Percentiles rank a stretch among this genome's conserved stretches.
These are phyloP conservation scores for Ophiostoma ips DNA, from an alignment of 2,329 filamentous ascomycete species.

Conservation along the genomic window DNA sequence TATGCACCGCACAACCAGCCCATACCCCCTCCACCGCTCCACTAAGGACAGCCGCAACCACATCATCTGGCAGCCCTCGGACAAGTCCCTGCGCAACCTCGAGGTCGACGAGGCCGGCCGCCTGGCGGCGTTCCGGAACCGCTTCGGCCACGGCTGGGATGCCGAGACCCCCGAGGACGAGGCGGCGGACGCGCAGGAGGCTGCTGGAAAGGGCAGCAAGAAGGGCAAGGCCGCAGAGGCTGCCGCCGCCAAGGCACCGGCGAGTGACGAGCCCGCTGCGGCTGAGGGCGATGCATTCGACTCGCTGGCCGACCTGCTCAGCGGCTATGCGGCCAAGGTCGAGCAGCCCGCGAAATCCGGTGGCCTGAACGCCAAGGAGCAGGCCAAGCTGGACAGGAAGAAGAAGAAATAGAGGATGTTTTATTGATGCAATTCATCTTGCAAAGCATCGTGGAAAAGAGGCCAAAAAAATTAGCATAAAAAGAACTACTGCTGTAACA, in stretches of 20 bases:
- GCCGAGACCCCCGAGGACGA: slow-evolving; percentile 19
- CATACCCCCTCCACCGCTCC: slow-evolving; percentile 42
- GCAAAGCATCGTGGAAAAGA: slow-evolving; percentile 4
- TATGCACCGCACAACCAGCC: slow-evolving; percentile 64
- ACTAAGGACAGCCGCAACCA: slow-evolving; percentile 82
- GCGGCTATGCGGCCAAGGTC: slow-evolving; percentile 29
- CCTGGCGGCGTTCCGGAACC: slow-evolving; percentile 68
- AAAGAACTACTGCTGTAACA: neutral
- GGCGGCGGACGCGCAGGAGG: neutral
- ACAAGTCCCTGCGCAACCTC: slow-evolving; percentile 67
- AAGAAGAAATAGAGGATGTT: slow-evolving; percentile 19
- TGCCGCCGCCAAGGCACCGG: neutral
- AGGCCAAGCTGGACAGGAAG: slow-evolving; percentile 26
- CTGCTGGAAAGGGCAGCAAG: slow-evolving; percentile 13
- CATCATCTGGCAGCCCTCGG: slow-evolving; percentile 77
- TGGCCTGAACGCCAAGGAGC: slow-evolving; percentile 27
- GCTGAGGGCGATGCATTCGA: slow-evolving; percentile 17
- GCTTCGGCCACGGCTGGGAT: slow-evolving; percentile 80
- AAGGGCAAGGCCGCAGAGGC: slow-evolving; percentile 3
- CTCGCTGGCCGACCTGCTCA: slow-evolving; percentile 36
- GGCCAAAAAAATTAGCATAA: neutral
- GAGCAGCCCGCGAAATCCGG: slow-evolving; percentile 25
- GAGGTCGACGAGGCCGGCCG: slow-evolving; percentile 92
- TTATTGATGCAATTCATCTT: too few relatives aligned
- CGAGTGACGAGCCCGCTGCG: slow-evolving; percentile 2